These are phyloP conservation scores for Globisporangium viniferum DNA, from an alignment of 352 stramenopile genomes.

Conservation along the genomic window DNA sequence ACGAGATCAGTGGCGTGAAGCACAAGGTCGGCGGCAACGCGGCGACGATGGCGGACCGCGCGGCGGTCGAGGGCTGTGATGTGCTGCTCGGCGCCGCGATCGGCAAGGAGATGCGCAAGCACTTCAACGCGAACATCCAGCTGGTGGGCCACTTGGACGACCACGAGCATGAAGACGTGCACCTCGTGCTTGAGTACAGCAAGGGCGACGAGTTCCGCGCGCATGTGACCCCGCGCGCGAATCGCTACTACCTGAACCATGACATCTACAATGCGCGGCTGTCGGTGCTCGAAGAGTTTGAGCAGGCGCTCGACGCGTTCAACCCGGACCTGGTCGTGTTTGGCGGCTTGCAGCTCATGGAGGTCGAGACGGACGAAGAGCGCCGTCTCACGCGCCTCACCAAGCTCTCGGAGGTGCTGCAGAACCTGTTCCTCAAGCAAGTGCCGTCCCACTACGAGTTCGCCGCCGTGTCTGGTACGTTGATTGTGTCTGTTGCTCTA, in stretches of 20 bases:
- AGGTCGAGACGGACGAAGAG: slow-evolving; percentile 68
- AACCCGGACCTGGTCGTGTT: slow-evolving; percentile 73
- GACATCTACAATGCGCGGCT: slow-evolving; percentile 81
- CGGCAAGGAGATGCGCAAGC: slow-evolving; percentile 68
- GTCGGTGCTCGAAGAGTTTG: slow-evolving; percentile 80
- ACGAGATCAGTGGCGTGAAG: slow-evolving; percentile 52
- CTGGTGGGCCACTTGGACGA: slow-evolving; percentile 62
- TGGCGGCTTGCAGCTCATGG: slow-evolving; percentile 80
- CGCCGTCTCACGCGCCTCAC: slow-evolving; percentile 47
- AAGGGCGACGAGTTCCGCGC: slow-evolving; percentile 62
- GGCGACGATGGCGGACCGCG: slow-evolving; percentile 74
- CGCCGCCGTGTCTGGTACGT: slow-evolving; percentile 62
- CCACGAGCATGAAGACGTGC: slow-evolving; percentile 68
- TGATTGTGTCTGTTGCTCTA: background rate
- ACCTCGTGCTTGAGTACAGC: slow-evolving; percentile 77
- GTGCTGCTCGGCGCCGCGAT: slow-evolving; percentile 76
- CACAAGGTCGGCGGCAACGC: slow-evolving; percentile 76
- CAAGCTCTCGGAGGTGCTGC: slow-evolving; percentile 65
- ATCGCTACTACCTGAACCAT: slow-evolving; percentile 86
- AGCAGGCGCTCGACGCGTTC: slow-evolving; percentile 52
- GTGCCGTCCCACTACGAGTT: slow-evolving; percentile 81
- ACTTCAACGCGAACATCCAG: slow-evolving; percentile 62
- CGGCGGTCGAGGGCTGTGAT: slow-evolving; percentile 58
- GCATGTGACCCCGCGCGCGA: slow-evolving; percentile 64
- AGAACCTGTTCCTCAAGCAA: slow-evolving; percentile 60